Conservation (phyloP, 2,329 filamentous ascomycete genomes). For the Neonectria coccinea region DNA sequence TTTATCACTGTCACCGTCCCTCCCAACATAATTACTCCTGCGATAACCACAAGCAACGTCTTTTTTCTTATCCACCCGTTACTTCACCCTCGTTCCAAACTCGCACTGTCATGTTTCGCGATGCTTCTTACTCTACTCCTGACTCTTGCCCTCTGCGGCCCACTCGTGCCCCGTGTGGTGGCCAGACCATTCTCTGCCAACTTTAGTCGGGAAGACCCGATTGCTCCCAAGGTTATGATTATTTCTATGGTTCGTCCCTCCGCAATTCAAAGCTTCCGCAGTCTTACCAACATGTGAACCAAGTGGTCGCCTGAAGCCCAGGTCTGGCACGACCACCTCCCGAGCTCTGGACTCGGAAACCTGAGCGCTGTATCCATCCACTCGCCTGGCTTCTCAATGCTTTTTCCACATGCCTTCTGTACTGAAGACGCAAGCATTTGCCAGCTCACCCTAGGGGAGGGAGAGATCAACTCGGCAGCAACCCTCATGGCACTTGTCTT, state of each 20-base stretch:
- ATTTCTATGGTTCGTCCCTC: conserved; percentile 67
- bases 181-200: conserved; percentile 12
- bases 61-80: not conserved
- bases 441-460: conserved; percentile 75
- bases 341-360: conserved; percentile 60
- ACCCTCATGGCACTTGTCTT: conserved; percentile 73
- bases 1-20: not conserved
- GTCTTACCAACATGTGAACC: conserved; percentile 16
- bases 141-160: conserved; percentile 1
- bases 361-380: conserved; percentile 68
- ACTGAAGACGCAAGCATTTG: conserved; percentile 71
- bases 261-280: not conserved
- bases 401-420: conserved; percentile 75
- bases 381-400: conserved; percentile 71
- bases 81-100: not conserved
- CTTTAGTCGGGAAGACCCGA: conserved; percentile 20
- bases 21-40: conserved; percentile 24
- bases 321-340: conserved; percentile 69
- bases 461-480: conserved; percentile 80
- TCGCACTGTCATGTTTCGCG: not conserved
- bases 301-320: conserved; percentile 73
- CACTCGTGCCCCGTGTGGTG: conserved; percentile 6
- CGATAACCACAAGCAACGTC: not conserved
- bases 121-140: conserved; percentile 33
- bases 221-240: conserved; percentile 71